These are phyloP conservation scores for Annulohypoxylon maeteangense DNA, from an alignment of 495 filamentous ascomycete genomes.

Conservation along the genomic window DNA sequence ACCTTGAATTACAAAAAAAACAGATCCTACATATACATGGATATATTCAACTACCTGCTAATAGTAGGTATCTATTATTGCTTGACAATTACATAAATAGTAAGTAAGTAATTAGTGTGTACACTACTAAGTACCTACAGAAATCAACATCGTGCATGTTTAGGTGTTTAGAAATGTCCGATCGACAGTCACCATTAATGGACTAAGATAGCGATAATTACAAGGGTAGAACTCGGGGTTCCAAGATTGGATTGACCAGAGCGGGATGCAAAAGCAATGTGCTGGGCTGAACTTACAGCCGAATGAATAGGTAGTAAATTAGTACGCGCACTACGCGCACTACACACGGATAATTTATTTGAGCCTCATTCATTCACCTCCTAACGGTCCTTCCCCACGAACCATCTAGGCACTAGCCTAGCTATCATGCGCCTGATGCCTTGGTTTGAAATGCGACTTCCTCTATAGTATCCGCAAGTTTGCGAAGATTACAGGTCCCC, in stretches of 20 bases:
- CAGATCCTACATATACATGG: too few species aligned
- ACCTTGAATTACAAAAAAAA: not conserved
- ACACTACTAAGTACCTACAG: too few species aligned
- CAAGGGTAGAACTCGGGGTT: not conserved
- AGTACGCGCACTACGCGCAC: not conserved
- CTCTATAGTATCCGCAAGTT: too few species aligned
- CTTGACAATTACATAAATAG: too few species aligned
- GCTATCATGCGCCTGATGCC: not conserved
- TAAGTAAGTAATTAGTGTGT: not conserved
- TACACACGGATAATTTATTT: slow-evolving; percentile 19
- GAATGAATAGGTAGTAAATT: too few species aligned
- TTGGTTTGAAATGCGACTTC: not conserved
- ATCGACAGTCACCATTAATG: not conserved
- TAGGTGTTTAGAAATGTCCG: not conserved
- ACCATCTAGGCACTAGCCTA: not conserved
- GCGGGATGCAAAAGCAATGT: slow-evolving; percentile 21
- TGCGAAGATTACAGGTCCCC: too few species aligned
- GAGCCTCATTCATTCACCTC: slow-evolving; percentile 26
- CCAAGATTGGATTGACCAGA: not conserved
- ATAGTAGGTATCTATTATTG: too few species aligned
- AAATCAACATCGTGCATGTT: not conserved
- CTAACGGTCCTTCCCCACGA: not conserved
- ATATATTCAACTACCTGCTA: too few species aligned
- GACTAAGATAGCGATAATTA: not conserved
- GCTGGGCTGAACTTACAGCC: slow-evolving; percentile 7